phyloP scores from a whole-genome alignment of 306 rosid species.

The Alnus glutinosa region DNA sequence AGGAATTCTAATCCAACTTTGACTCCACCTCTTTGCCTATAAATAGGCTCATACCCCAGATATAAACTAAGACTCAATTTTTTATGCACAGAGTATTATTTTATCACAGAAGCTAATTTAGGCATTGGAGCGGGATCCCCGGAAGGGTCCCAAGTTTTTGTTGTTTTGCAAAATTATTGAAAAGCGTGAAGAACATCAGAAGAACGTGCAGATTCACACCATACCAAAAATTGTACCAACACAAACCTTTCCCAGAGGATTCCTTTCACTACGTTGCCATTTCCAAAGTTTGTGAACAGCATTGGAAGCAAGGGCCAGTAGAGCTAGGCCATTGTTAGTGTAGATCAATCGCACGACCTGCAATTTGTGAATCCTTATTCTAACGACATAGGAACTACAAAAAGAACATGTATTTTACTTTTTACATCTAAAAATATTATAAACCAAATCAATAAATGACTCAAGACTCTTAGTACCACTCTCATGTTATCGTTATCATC shows the following conservation, averaged over 20 bases:
- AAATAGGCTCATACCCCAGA: no score
- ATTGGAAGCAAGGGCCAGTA: slow-evolving; percentile 42
- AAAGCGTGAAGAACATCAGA: no score
- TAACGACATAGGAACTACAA: background rate
- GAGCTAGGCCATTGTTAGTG: slow-evolving; percentile 42
- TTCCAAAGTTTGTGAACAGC: slow-evolving; percentile 55
- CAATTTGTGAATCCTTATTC: slow-evolving; percentile 16
- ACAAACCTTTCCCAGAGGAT: slow-evolving; percentile 42
- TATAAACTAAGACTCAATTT: no score
- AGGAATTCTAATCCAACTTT: no score
- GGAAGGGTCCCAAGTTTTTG: no score
- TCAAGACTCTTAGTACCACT: background rate
- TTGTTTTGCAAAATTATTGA: no score
- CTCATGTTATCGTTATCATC: background rate
- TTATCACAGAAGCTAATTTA: no score
- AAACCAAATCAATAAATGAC: background rate
- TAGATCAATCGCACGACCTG: slow-evolving; percentile 47
- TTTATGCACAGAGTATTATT: no score
- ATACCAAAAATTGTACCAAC: no score
- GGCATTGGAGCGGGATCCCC: no score
- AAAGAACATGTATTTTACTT: background rate
- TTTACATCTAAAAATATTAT: background rate
- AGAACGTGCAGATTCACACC: no score
- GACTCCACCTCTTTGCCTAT: no score
- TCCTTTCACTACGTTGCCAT: slow-evolving; percentile 48